Base-by-base conservation (phyloP, 768 basidiomycete species). In the Mycena sanguinolenta region DNA sequence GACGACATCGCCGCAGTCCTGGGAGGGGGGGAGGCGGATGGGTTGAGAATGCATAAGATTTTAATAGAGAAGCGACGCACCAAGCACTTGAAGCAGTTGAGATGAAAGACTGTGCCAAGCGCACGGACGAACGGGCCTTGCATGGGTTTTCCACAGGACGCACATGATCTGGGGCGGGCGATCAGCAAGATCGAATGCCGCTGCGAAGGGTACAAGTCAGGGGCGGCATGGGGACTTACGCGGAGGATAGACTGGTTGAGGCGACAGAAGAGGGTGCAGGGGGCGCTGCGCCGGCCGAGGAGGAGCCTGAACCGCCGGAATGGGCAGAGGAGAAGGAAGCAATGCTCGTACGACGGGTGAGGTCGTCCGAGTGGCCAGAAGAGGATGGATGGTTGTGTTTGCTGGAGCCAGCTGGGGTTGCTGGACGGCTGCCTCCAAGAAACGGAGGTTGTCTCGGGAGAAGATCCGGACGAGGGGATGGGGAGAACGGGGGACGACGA, bases 51-150 rank as follows among this genome's bases (percentile, higher is more conserved):
- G 32, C 4, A 70, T 67, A 62, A 39, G 69, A 58, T 17, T 57
- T 42, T 28, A 71, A 42, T 49, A 30, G 62, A 50, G 60, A 36
- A 72, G 65, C 66, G 23, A 84, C 93, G 74, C 76, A 98, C 97
- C 89, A 95, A 89, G 86, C 98, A 99, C 77, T 95, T 94, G 89
- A 99, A 99, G 84, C 98, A 99, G 75, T 95, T 94, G n/a, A 99
- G 82, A 81, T 99, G 98, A 78, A 92, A 99, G 27, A 98, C 95
- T 0, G 94, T 93, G 67, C 94, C 92, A 60, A 99, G 85, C 0
- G 98, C 98, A 67, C 98, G 89, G 39, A 99, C 98, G 81, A 98
- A 99, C 55, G 97, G 96, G 16, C 98, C 97, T 70, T 96, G 92
- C 90, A 98, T 94, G 44, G 90, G 82, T 77, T 91, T 91, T 46